phyloP scores from a whole-genome alignment of 1,284 basidiomycete genomes.

The Gastroboletus turbinatus region DNA sequence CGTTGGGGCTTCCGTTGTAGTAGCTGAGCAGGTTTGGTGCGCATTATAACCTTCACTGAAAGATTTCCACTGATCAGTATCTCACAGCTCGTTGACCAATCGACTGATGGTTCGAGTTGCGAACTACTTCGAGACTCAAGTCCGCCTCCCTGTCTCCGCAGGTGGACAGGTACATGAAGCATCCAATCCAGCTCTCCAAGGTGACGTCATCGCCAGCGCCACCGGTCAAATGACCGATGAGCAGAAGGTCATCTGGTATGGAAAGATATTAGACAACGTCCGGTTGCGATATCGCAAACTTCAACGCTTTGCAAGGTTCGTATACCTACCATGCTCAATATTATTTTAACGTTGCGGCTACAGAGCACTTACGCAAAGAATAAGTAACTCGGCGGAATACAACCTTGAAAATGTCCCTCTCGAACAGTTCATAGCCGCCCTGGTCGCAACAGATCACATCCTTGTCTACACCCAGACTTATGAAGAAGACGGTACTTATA shows the following conservation, averaged over 20 bases:
- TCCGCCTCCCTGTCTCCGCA: conserved; percentile 65
- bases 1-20: conserved; percentile 85
- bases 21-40: conserved; percentile 93
- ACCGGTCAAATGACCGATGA: conserved; percentile 67
- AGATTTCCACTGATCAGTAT: not conserved
- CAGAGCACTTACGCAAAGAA: conserved; percentile 80
- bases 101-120: conserved; percentile 88
- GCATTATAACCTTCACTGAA: conserved; percentile 22
- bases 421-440: conserved; percentile 76
- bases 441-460: conserved; percentile 90
- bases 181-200: conserved; percentile 24
- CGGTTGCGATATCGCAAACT: conserved; percentile 92
- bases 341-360: conserved; percentile 9
- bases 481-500: conserved; percentile 92
- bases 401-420: conserved; percentile 79
- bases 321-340: conserved; percentile 3
- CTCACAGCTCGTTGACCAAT: conserved; percentile 76
- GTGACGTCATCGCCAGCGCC: conserved; percentile 27
- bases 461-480: conserved; percentile 90
- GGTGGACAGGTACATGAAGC: conserved; percentile 25
- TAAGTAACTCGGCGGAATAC: conserved; percentile 97
- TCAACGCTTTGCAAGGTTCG: conserved; percentile 87
- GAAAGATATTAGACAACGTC: conserved; percentile 92
- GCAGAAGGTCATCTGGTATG: conserved; percentile 87
- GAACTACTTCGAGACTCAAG: conserved; percentile 92